A percentile compares a stretch with the other conserved stretches of the same genome.
These are phyloP conservation scores for Papilionanthe hybrid DNA, from an alignment of 116 monocot genomes.

Conservation along the genomic window DNA sequence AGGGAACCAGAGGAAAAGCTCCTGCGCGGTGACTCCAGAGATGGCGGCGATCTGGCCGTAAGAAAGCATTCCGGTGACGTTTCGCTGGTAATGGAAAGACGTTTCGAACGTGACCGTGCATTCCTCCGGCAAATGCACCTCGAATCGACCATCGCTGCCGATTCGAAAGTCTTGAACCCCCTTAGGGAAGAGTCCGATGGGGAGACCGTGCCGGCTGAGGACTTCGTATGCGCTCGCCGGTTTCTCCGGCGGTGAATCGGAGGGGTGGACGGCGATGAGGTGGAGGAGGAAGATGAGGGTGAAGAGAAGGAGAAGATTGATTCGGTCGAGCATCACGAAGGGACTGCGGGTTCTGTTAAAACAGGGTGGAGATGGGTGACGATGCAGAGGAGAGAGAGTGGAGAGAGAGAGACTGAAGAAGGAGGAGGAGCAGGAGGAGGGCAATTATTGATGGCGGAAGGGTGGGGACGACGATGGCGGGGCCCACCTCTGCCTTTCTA, in stretches of 20 bases:
- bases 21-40: slow-evolving; percentile 45
- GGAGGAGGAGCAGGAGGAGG: not conserved
- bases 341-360: not conserved
- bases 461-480: not conserved
- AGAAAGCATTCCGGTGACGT: slow-evolving; percentile 33
- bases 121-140: slow-evolving; percentile 14
- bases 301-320: not conserved
- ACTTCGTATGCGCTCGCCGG: slow-evolving; percentile 24
- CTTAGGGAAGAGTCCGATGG: slow-evolving; percentile 29
- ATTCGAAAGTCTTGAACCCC: slow-evolving; percentile 12
- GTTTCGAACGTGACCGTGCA: slow-evolving; percentile 40
- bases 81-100: slow-evolving; percentile 34
- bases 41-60: slow-evolving; percentile 36
- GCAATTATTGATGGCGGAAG: slow-evolving; percentile 6
- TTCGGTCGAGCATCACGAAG: not conserved
- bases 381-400: slow-evolving; percentile 6
- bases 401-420: no score
- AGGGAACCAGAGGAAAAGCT: slow-evolving; percentile 68
- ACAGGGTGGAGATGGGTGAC: not conserved
- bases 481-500: not conserved
- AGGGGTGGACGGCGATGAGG: not conserved
- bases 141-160: slow-evolving; percentile 25
- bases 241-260: not conserved
- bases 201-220: slow-evolving; percentile 25
- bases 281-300: not conserved